Evolutionary conservation across 1,284 basidiomycete species (phyloP).

Genomic region (Cryptococcus maquisensis): DNA sequence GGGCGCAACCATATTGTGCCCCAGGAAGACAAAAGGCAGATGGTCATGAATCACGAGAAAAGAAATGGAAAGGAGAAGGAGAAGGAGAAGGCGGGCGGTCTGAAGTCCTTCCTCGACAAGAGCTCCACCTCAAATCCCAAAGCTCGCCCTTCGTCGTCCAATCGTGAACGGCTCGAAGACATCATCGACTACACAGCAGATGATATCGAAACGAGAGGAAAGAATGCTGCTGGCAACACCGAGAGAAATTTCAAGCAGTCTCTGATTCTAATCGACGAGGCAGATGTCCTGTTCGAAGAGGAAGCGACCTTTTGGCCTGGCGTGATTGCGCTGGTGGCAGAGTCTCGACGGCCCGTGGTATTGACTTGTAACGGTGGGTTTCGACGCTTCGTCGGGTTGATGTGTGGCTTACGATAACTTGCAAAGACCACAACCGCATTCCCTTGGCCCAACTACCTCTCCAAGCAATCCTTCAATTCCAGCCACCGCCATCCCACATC

Average conservation of each 20-base stretch:
- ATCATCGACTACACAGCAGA: constrained; percentile 14
- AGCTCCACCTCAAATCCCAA: background rate
- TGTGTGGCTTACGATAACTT: constrained; percentile 53
- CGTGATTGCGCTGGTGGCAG: constrained; percentile 70
- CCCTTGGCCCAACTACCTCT: constrained; percentile 70
- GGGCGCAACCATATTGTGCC: constrained; percentile 81
- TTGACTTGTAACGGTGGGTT: constrained; percentile 84
- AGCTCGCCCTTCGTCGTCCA: constrained; percentile 4
- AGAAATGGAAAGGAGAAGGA: background rate
- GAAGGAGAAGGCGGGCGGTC: constrained; percentile 3
- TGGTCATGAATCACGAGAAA: constrained; percentile 9
- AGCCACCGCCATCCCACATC: constrained; percentile 57
- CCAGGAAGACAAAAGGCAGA: constrained; percentile 12
- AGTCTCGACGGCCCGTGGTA: constrained; percentile 78
- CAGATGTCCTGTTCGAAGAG: constrained; percentile 85
- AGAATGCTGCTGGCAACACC: background rate
- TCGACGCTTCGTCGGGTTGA: background rate
- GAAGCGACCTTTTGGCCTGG: constrained; percentile 90
- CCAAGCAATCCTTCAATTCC: constrained; percentile 67
- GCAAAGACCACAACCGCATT: constrained; percentile 55
- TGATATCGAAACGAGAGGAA: background rate
- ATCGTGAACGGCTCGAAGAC: constrained; percentile 22
- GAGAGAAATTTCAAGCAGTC: constrained; percentile 62
- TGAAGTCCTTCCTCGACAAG: constrained; percentile 21
- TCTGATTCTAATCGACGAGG: constrained; percentile 92